Evolutionary conservation across 2,329 filamentous ascomycete species (phyloP), one percentile per base, ranked within the genome.

Genomic region (Didymella pinodella): DNA sequence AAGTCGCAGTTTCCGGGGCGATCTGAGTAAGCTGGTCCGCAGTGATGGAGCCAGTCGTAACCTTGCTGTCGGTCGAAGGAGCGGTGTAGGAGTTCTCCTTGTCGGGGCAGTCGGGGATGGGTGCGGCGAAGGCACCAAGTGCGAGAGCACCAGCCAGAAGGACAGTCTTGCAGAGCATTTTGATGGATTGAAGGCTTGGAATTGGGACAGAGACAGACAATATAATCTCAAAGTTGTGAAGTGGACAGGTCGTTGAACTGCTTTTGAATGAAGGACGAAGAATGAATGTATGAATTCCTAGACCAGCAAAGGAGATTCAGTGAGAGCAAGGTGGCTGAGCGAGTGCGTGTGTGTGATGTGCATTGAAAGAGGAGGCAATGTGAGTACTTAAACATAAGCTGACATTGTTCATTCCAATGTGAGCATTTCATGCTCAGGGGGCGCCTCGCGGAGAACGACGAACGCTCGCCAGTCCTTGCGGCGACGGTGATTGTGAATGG

Each of bases 1-100:
- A 92, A 10, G 78, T 73, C 18, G 74, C 71, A 1, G 88, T 86
- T 2, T 66, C 72, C 3, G 89, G 86, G n/a, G 85, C 84, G 71
- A 91, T 86, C 49, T 75, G 55, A 60, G 74, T 71, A 68, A 90
- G 77, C 16, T 60, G 59, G 2, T 61, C 64, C 43, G 70, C 68
- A 3, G 72, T 73, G 16, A 76, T 7, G 38, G 50, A 50, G 26
- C 56, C 50, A 29, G 38, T 47, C 7, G 46, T n/a, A 22, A n/a
- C 41, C 41, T 57, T 59, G 26, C 43, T 51, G 56, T 50, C 49
- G 50, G 11, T 49, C 28, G 45, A 41, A 41, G 56, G 56, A 32
- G 50, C 38, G 16, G 46, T 48, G 25, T 48, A 48, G 22, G 53
- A 40, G 29, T 36, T 44, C 25, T 41, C 49, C 16, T 18, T 44